Conservation (phyloP, 1,139 yeast species). For the Nakaseomyces nivariensis region DNA sequence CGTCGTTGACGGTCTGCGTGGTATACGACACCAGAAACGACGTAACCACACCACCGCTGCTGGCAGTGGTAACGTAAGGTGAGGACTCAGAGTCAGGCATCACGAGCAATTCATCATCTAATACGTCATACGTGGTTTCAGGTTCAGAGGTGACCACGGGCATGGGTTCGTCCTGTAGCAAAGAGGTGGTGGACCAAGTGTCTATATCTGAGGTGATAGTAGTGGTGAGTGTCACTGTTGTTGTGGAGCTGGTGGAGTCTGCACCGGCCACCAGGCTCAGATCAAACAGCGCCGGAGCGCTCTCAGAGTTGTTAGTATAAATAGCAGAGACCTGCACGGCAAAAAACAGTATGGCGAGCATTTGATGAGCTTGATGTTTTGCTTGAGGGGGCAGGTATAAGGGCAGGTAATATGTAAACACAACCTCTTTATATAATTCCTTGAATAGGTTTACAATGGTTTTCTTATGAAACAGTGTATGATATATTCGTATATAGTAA, state of each 20-base stretch:
- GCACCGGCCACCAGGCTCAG: neutral
- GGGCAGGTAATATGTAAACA: too few relatives aligned
- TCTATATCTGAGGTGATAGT: neutral
- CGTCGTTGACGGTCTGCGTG: neutral
- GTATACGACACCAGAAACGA: constrained; percentile 6
- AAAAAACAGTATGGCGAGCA: neutral
- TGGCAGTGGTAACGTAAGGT: neutral
- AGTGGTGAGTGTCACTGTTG: constrained; percentile 4
- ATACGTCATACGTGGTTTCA: too few relatives aligned
- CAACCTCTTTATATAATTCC: neutral
- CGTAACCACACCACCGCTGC: neutral
- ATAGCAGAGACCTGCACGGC: neutral
- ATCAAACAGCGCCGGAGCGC: neutral
- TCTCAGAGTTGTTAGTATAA: neutral
- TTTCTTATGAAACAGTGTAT: neutral
- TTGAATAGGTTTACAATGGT: neutral
- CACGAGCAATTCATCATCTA: too few relatives aligned
- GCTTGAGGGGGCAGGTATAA: too few relatives aligned
- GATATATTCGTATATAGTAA: neutral
- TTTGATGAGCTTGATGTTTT: neutral
- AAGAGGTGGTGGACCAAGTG: neutral
- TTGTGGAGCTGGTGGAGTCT: constrained; percentile 1
- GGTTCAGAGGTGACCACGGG: too few relatives aligned
- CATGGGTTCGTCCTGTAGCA: neutral
- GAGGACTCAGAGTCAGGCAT: too few relatives aligned